Evolutionary conservation across 2,329 filamentous ascomycete species (phyloP).

Genomic region (Colletotrichum sp.): DNA sequence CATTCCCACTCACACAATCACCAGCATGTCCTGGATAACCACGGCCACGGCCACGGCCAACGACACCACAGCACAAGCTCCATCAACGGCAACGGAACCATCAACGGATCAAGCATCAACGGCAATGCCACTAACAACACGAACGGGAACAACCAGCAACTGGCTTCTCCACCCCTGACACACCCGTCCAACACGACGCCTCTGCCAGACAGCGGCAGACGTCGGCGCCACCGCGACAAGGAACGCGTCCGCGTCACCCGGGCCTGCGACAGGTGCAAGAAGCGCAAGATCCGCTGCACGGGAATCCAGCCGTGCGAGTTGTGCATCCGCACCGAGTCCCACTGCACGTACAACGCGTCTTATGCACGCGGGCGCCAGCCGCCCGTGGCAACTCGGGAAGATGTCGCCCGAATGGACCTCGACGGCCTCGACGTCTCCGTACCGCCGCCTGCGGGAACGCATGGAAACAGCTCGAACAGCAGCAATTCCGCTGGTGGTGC

Average conservation of each 20-base stretch:
- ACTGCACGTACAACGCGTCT: slow-evolving; percentile 53
- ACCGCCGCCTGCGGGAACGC: neutral
- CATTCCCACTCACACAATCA: slow-evolving; percentile 12
- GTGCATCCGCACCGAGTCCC: slow-evolving; percentile 32
- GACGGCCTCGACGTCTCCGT: slow-evolving; percentile 5
- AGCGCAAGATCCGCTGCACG: slow-evolving; percentile 43
- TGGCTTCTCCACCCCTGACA: slow-evolving; percentile 5
- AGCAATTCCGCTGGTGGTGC: neutral
- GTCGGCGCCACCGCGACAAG: slow-evolving; percentile 14
- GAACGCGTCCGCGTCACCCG: slow-evolving; percentile 48
- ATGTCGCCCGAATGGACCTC: slow-evolving; percentile 7
- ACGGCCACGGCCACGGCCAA: neutral
- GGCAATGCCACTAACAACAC: too few relatives aligned
- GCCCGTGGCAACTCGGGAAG: slow-evolving; percentile 32
- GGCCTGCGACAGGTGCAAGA: slow-evolving; percentile 54
- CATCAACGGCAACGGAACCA: neutral
- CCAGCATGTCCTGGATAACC: neutral
- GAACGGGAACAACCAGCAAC: neutral
- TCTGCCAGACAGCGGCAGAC: slow-evolving; percentile 19
- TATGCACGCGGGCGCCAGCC: slow-evolving; percentile 53
- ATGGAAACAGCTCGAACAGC: neutral
- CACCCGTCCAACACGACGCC: neutral
- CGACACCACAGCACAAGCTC: neutral
- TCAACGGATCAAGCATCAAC: neutral
- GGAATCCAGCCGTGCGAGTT: slow-evolving; percentile 35